Evolutionary conservation across 139 green algal genomes (phyloP).

Genomic region (Chlorella vulgaris): DNA sequence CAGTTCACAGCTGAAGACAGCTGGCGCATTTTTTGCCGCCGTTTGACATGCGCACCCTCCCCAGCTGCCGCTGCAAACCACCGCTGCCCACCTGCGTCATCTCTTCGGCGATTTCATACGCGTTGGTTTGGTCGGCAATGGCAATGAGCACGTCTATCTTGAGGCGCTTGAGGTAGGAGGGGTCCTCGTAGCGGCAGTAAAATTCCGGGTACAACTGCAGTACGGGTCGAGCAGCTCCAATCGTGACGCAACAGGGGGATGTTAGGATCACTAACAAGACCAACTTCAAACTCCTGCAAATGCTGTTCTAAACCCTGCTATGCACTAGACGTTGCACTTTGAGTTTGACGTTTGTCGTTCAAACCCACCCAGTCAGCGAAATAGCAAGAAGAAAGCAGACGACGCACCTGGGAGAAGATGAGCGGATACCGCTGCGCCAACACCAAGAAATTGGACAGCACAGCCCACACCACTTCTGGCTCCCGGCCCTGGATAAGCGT

Average conservation of each 20-base stretch:
- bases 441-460: conserved; percentile 88
- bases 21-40: no score
- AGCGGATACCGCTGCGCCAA: conserved; percentile 80
- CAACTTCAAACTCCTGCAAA: neutral
- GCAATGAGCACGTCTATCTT: conserved; percentile 93
- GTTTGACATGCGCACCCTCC: no score
- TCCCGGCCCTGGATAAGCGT: conserved; percentile 81
- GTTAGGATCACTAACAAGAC: neutral
- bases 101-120: conserved; percentile 94
- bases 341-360: no score
- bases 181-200: conserved; percentile 92
- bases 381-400: no score
- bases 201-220: conserved; percentile 83
- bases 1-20: neutral
- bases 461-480: conserved; percentile 78
- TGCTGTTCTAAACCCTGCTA: no score
- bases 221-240: no score
- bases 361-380: no score
- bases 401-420: conserved; percentile 65
- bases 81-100: conserved; percentile 51
- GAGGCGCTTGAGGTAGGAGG: conserved; percentile 91
- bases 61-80: no score
- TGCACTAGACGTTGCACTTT: no score
- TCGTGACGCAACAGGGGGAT: no score
- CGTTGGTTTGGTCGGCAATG: conserved; percentile 84